Evolutionary conservation across 495 filamentous ascomycete species (phyloP).

Genomic region (Penicillium mononematosum): DNA sequence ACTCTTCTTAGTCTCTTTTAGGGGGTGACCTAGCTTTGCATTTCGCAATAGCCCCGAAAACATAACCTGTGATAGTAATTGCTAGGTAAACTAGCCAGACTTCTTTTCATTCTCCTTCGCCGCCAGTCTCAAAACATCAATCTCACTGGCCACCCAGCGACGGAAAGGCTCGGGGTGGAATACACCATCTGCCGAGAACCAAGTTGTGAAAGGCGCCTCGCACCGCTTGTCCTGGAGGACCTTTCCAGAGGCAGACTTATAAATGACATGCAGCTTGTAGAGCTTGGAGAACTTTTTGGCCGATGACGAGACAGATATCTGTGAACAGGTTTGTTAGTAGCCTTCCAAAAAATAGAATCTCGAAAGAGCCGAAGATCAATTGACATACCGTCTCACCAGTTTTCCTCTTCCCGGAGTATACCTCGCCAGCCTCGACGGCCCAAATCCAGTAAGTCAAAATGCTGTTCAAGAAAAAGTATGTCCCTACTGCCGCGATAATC

Average conservation of each 20-base stretch:
- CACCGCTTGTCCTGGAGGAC: conserved; percentile 52
- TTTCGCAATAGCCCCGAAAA: background rate
- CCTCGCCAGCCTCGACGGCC: conserved; percentile 73
- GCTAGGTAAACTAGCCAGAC: conserved; percentile 13
- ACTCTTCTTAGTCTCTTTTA: background rate
- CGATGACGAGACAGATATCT: conserved; percentile 67
- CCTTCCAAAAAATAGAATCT: background rate
- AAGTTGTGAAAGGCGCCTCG: conserved; percentile 71
- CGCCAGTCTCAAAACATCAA: conserved; percentile 65
- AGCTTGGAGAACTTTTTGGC: conserved; percentile 73
- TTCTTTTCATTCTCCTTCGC: conserved; percentile 59
- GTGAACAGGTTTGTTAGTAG: background rate
- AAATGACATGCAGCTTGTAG: conserved; percentile 69
- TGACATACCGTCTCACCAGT: conserved; percentile 53
- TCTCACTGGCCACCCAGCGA: conserved; percentile 67
- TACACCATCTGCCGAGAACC: conserved; percentile 80
- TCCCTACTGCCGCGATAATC: conserved; percentile 64
- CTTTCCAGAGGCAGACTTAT: conserved; percentile 48
- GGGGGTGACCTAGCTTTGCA: background rate
- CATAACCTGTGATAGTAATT: background rate
- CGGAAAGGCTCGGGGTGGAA: conserved; percentile 86
- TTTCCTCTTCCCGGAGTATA: conserved; percentile 69
- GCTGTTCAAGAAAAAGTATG: conserved; percentile 80
- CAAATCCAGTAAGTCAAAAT: conserved; percentile 83
- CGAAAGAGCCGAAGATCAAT: background rate